Evolutionary conservation across 768 basidiomycete species (phyloP), one percentile per base, ranked within the genome.

Genomic region (Mycena vulgaris): DNA sequence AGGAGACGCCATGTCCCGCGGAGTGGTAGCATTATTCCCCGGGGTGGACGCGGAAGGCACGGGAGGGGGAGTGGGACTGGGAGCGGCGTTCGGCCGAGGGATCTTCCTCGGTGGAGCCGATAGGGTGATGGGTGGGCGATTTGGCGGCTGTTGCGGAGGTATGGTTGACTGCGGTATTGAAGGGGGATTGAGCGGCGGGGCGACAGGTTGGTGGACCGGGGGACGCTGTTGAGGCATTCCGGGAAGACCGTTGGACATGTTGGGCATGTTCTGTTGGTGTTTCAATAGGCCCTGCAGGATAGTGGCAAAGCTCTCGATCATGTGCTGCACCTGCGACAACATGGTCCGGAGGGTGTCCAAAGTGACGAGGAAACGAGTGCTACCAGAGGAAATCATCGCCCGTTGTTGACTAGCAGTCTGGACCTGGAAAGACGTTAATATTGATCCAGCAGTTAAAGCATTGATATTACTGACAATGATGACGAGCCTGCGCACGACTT

Each of bases 1-100:
- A 1, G 93, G 92, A 13, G 92, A 92, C 11, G 87, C 84, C 28
- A 85, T 84, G 27, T 85, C 82, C 21, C 86, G 81, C 13, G 91
- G 90, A 6, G 91, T 92, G 0, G 87, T 78, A 0, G 87, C 85
- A 63, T 80, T 87, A 52, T 84, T 76, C 37, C 75, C 80, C 3
- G 86, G 85, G 0, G 85, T 86, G 0, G 87, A 80, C 10, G 83
- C 80, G 14, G 79, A 77, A 48, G 83, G 81, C 1, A 83, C 79
- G 39, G 85, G 86, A 28, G 87, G 84, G 5, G 90, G 86, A 3
- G 88, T 88, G 40, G 82, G 75, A 23, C 80, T 78, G 9, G 84
- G 82, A 21, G 80, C 83, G 25, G 76, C 68, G 31, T 74, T 69
- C 23, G 77, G 63, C 21, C 74, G 67, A 27, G 13, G 78, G 7